Percentiles rank a stretch among this genome's conserved stretches.
Evolutionary conservation across 2,329 filamentous ascomycete genomes (phyloP).

Genomic region (Atkinsonella texensis): DNA sequence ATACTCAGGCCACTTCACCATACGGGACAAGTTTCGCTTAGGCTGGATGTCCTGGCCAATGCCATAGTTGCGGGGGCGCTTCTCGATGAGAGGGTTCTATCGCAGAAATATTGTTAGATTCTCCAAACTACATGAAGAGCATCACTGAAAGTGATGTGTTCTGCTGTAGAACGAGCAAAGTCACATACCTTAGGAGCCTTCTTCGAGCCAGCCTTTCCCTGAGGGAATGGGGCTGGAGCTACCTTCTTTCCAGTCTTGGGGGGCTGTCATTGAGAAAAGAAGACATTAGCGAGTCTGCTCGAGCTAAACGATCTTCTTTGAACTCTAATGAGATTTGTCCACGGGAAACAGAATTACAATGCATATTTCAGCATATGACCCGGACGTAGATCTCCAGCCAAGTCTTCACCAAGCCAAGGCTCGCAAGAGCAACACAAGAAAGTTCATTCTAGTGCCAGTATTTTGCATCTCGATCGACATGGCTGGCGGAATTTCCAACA

Average conservation of each 20-base stretch:
- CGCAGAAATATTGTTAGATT: neutral
- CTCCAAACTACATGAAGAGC: neutral
- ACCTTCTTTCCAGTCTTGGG: constrained; percentile 97
- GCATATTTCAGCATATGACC: constrained; percentile 39
- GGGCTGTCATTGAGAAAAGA: constrained; percentile 99
- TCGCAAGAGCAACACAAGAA: neutral
- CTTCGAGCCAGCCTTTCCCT: constrained; percentile 83
- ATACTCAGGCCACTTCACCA: constrained; percentile 99
- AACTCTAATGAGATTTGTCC: constrained; percentile 70
- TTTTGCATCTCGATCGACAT: constrained; percentile 8
- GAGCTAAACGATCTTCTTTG: constrained; percentile 69
- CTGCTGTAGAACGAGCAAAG: no score
- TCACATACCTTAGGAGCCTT: constrained; percentile 87
- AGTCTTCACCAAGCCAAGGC: constrained; percentile 38
- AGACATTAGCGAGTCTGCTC: constrained; percentile 83
- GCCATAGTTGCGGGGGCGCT: constrained; percentile 92
- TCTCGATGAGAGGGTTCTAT: constrained; percentile 99
- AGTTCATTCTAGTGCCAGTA: neutral
- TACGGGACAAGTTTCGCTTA: constrained; percentile 85
- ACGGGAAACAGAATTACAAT: constrained; percentile 23
- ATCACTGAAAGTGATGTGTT: no score
- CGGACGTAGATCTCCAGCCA: constrained; percentile 47
- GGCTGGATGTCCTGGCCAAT: constrained; percentile 99
- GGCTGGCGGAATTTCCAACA: constrained; percentile 24
- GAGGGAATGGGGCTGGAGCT: constrained; percentile 91